Evolutionary conservation across 2,329 filamentous ascomycete genomes (phyloP).

Genomic region (Botrytis deweyae): DNA sequence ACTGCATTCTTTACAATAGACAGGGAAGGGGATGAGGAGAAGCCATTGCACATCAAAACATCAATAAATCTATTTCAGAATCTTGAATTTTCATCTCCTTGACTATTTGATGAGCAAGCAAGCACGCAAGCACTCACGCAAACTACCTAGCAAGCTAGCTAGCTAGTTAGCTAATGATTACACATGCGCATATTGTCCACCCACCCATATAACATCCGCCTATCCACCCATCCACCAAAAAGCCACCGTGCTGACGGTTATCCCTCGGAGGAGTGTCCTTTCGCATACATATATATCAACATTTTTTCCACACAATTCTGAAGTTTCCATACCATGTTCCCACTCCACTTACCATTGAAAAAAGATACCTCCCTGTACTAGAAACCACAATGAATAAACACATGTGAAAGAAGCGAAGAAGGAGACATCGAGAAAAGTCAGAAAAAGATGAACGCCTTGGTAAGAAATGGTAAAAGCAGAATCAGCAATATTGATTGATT

Average conservation of each 20-base stretch:
- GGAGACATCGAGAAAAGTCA: neutral
- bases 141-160: neutral
- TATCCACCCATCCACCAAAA: neutral
- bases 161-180: neutral
- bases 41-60: neutral
- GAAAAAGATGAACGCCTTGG: neutral
- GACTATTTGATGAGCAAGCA: neutral
- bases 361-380: neutral
- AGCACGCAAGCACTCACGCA: too few relatives aligned
- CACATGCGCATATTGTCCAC: neutral
- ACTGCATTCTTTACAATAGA: neutral
- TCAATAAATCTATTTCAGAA: neutral
- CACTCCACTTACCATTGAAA: neutral
- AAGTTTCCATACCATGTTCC: neutral
- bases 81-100: neutral
- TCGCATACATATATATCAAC: neutral
- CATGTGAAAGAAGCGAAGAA: conserved; percentile 6
- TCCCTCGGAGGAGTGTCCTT: neutral
- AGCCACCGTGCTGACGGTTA: neutral
- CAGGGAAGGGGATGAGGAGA: neutral
- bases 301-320: neutral
- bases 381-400: conserved; percentile 7
- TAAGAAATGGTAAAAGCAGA: neutral
- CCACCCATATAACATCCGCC: neutral
- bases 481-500: neutral